Evolutionary conservation across 108 stramenopile genomes (phyloP), one percentile per base, ranked within the genome.

Genomic region (Asterionellopsis glacialis): DNA sequence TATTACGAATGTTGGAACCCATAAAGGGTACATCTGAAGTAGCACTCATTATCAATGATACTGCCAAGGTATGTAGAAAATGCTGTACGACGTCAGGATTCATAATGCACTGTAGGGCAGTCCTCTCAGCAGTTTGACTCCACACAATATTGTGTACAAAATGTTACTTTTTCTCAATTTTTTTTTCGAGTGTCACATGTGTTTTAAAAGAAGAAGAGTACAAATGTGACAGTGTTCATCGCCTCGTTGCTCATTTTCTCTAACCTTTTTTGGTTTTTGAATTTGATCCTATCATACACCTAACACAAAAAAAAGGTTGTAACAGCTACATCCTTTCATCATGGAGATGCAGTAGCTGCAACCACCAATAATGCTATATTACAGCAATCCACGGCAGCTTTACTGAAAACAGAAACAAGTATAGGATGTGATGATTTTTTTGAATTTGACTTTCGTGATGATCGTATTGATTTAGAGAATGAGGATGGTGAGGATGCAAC

Each of bases 381-480:
- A 47, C 56, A 57, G 6, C 57, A 59, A 22, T 65, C 73, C 9
- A 60, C 51, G 11, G 61, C 67, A n/a, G 62, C 57, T 9, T 51
- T 79, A 6, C 64, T 93, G 18, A 89, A 85, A 42, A 93, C 87
- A 0, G 91, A 93, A 66, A 89, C 91, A 15, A 83, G 80, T 49
- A 75, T 78, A 18, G 64, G 74, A 9, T 74, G 64, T 21, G 86
- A 89, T 42, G 88, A 93, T 14, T 72, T 93, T 40, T 72, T 83
- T 38, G 91, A 89, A 22, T 81, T 81, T 60, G 62, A 81, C 49
- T 93, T 72, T 66, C 69, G 72, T 16, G 73, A 69, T 62, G 71
- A 81, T 67, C 72, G 82, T 28, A 58, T 45, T 38, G 71, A 68
- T 25, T 68, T 68, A 11, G 51, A 64, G 13, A 53, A 66, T 11